phyloP scores from a whole-genome alignment of 345 rosid species.

The Populus deltoides region DNA sequence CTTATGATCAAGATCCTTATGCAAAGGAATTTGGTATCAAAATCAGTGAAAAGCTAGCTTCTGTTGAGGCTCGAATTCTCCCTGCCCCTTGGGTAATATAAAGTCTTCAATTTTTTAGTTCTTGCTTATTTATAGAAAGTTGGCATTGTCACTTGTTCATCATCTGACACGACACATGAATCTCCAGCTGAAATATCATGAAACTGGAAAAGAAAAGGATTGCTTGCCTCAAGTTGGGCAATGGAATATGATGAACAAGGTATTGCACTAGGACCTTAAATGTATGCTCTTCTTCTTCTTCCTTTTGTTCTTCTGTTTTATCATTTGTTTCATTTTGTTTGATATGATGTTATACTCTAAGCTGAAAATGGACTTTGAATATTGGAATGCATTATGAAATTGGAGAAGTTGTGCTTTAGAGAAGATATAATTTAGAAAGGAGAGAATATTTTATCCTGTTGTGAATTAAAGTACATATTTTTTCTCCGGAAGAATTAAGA shows the following conservation, averaged over 20 bases:
- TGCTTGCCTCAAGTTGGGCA: constrained; percentile 98
- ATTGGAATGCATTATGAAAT: neutral
- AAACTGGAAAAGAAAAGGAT: constrained; percentile 95
- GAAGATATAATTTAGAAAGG: neutral
- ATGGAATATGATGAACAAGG: constrained; percentile 99
- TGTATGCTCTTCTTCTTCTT: too few species aligned
- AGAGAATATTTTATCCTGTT: neutral
- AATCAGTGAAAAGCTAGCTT: constrained; percentile 86
- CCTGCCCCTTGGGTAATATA: constrained; percentile 97
- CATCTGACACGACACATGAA: constrained; percentile 3
- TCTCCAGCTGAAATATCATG: constrained; percentile 92
- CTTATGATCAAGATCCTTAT: constrained; percentile 88
- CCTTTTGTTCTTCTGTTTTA: neutral
- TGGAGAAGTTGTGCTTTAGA: neutral
- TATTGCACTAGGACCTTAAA: constrained; percentile 11
- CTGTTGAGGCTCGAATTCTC: constrained; percentile 97
- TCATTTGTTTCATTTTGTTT: neutral
- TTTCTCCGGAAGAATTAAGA: neutral
- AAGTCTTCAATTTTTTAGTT: neutral
- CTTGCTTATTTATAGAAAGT: neutral
- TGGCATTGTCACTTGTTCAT: neutral
- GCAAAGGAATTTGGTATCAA: constrained; percentile 95
- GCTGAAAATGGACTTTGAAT: neutral
- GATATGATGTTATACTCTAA: neutral
- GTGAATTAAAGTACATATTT: neutral